Conservation (phyloP, 352 stramenopile species). For the Pythium phragmitis region DNA sequence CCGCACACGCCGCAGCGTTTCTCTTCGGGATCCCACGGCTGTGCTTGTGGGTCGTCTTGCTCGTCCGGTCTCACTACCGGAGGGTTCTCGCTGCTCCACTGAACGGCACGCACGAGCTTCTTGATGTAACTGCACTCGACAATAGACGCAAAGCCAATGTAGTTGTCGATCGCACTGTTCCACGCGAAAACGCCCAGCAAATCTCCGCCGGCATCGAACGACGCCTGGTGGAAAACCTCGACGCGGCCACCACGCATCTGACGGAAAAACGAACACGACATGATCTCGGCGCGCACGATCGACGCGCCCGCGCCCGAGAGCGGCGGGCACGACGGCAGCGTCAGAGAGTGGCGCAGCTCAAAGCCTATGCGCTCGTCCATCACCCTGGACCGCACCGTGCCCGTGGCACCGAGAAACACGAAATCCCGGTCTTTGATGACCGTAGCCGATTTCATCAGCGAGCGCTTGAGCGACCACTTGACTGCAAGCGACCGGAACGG, state of each 20-base stretch:
- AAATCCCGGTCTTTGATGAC: slow-evolving; percentile 61
- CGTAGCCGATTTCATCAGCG: slow-evolving; percentile 12
- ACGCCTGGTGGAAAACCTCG: slow-evolving; percentile 63
- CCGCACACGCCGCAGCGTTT: slow-evolving; percentile 57
- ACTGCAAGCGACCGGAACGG: slow-evolving; percentile 65
- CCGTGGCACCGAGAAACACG: slow-evolving; percentile 55
- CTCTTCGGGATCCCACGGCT: slow-evolving; percentile 38
- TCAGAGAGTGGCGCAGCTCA: slow-evolving; percentile 67
- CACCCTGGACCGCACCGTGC: slow-evolving; percentile 33
- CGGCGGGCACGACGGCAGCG: slow-evolving; percentile 51
- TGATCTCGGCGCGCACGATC: slow-evolving; percentile 63
- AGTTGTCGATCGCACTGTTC: slow-evolving; percentile 42
- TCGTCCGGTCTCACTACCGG: slow-evolving; percentile 13
- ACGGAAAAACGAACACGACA: slow-evolving; percentile 66
- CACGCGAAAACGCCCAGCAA: slow-evolving; percentile 46
- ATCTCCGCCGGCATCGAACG: slow-evolving; percentile 50
- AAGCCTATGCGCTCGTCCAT: slow-evolving; percentile 56
- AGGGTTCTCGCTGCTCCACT: slow-evolving; percentile 29
- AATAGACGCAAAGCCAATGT: slow-evolving; percentile 41
- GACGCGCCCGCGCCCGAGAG: slow-evolving; percentile 37
- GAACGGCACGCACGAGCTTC: slow-evolving; percentile 54
- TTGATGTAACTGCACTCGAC: slow-evolving; percentile 53
- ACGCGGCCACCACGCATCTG: slow-evolving; percentile 52
- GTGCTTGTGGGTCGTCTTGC: slow-evolving; percentile 20
- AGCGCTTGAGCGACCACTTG: slow-evolving; percentile 46